These are phyloP conservation scores for Mortierella hygrophila DNA, from an alignment of 192 early-diverging fungal species.

Conservation along the genomic window DNA sequence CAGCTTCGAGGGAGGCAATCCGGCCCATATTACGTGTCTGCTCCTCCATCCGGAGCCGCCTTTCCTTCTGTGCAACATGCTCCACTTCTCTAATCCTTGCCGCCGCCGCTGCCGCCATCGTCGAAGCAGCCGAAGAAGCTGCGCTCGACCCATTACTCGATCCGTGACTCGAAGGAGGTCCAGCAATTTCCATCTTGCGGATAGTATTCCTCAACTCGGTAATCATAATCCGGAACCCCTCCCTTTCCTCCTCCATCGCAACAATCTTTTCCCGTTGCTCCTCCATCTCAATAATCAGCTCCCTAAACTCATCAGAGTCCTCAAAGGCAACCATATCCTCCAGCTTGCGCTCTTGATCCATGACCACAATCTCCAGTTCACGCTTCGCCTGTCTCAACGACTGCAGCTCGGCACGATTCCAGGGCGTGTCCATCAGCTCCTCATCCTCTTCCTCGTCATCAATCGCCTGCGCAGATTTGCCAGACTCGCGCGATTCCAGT, in stretches of 20 bases:
- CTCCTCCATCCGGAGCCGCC: constrained; percentile 40
- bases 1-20: constrained; percentile 52
- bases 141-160: not conserved
- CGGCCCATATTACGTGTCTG: constrained; percentile 39
- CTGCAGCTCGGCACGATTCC: constrained; percentile 58
- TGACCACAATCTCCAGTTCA: constrained; percentile 66
- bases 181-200: constrained; percentile 19
- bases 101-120: not conserved
- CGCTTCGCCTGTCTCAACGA: constrained; percentile 57
- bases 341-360: constrained; percentile 60
- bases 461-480: not conserved
- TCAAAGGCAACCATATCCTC: constrained; percentile 54
- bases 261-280: constrained; percentile 44
- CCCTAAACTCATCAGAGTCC: constrained; percentile 45
- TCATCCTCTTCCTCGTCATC: constrained; percentile 32
- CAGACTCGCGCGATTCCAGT: not conserved
- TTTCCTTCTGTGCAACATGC: constrained; percentile 37
- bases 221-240: constrained; percentile 12
- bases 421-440: constrained; percentile 44
- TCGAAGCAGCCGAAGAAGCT: not conserved
- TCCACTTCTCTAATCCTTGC: constrained; percentile 43
- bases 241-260: constrained; percentile 40
- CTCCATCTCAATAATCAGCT: constrained; percentile 38
- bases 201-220: constrained; percentile 31
- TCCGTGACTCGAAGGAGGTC: not conserved